Evolutionary conservation across 1,139 yeast genomes (phyloP), one percentile per base, ranked within the genome.

Genomic region (Komagataea norvegica): DNA sequence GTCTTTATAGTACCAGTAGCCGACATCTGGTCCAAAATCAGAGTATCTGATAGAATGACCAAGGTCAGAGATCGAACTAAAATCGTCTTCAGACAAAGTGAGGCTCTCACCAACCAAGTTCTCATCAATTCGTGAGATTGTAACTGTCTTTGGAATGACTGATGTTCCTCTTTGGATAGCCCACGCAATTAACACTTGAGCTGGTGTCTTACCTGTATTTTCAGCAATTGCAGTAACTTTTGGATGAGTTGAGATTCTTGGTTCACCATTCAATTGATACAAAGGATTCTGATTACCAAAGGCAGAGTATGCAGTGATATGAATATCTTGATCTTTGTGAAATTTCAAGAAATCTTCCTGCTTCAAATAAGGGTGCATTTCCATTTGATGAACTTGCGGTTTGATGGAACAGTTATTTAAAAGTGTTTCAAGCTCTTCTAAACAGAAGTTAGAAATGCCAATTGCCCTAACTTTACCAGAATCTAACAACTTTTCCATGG

Each of bases 291-390:
- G 28, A 26, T 84, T 74, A 60, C 34, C 35, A 15, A 86, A 82
- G 9, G 95, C 80, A 7, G 95, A 86, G 69, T 87, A 87, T 16
- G 82, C 95, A 34, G 87, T 83, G 53, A 86, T 70, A 43, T 79
- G 83, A 56, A 87, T 77, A 34, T 73, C 79, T 47, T 76, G 64
- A 27, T 64, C 54, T 57, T 82, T 73, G 46, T 72, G 82, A 56
- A 64, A 84, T 49, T 79, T 70, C 44, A 85, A 60, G 58, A 86
- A 70, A 46, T 68, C 69, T 39, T 72, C 74, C 66, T 87, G 95
- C 51, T 82, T 84, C 60, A 87, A 72, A 68, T 85, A 87, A 46
- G 95, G 95, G 61, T 87, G 95, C 65, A 83, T 93, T 68, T 88
- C 96, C 57, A 87, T 83, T 65, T 87, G 96, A 54, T 42, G 44